Conservation (phyloP, 208 protist species). For the Crithidia fasciculata region DNA sequence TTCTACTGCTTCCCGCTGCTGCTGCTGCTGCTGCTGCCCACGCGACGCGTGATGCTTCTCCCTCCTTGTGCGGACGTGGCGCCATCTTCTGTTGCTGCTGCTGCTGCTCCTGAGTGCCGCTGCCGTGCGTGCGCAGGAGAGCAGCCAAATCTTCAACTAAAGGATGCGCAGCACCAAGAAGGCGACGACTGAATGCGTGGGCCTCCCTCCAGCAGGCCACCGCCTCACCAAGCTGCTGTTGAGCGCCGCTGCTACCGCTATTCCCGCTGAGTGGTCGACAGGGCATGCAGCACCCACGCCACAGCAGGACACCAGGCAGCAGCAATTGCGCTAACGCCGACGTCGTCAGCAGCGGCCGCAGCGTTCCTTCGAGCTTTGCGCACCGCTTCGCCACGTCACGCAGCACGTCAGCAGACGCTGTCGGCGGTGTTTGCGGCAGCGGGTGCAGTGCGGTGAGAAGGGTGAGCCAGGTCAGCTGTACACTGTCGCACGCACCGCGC, state of each 20-base stretch:
- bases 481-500: constrained; percentile 22
- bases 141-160: constrained; percentile 7
- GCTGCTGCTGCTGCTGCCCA: too few species aligned
- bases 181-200: constrained; percentile 8
- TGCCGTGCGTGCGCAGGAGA: background rate
- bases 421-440: too few species aligned
- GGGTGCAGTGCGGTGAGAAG: background rate
- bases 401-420: background rate
- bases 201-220: constrained; percentile 16
- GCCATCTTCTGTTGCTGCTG: too few species aligned
- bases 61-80: too few species aligned
- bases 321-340: constrained; percentile 12
- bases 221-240: background rate
- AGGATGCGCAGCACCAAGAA: constrained; percentile 18
- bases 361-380: constrained; percentile 9
- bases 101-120: too few species aligned
- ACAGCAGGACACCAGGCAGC: constrained; percentile 33
- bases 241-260: background rate
- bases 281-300: background rate
- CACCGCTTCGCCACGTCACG: constrained; percentile 9
- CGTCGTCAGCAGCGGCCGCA: constrained; percentile 11
- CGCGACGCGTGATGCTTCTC: too few species aligned
- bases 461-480: constrained; percentile 28
- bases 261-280: background rate
- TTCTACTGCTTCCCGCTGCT: too few species aligned